A percentile compares a stretch with the other conserved stretches of the same genome.
These are phyloP conservation scores for Erythrophleum ivorense DNA, from an alignment of 331 rosid species.

Conservation along the genomic window DNA sequence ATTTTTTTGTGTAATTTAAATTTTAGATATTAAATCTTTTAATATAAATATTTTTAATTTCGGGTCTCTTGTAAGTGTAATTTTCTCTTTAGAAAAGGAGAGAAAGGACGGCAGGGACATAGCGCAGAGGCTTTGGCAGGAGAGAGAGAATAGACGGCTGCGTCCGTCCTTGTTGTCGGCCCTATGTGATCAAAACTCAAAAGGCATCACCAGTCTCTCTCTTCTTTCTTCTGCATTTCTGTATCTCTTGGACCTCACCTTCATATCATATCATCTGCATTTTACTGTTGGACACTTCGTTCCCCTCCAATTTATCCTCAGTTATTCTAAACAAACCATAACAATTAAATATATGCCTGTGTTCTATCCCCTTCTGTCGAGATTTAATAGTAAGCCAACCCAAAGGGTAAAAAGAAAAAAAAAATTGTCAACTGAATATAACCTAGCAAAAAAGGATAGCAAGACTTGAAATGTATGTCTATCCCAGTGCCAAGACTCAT, in stretches of 20 bases:
- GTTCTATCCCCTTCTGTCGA: background rate
- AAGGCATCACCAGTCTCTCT: background rate
- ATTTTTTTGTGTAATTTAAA: too few relatives aligned
- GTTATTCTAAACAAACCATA: background rate
- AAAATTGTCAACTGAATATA: too few relatives aligned
- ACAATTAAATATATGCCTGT: too few relatives aligned
- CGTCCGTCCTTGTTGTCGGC: conserved; percentile 70
- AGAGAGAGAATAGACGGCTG: conserved; percentile 68
- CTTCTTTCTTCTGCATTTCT: background rate
- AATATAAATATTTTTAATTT: too few relatives aligned
- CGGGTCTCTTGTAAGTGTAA: too few relatives aligned
- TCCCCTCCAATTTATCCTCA: background rate
- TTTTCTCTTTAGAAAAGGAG: background rate
- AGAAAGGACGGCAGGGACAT: conserved; percentile 19
- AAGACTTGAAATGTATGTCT: conserved; percentile 6
- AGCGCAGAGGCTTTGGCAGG: conserved; percentile 48
- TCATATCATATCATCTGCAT: background rate
- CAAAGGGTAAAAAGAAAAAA: background rate
- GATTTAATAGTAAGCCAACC: conserved; percentile 13
- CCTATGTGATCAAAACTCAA: conserved; percentile 36
- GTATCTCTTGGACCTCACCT: background rate
- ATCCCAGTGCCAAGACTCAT: background rate
- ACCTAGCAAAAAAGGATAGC: background rate
- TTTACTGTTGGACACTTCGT: background rate
- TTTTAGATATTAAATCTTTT: too few relatives aligned